phyloP scores from a whole-genome alignment of 768 basidiomycete genomes.

The Phaffia australis region DNA sequence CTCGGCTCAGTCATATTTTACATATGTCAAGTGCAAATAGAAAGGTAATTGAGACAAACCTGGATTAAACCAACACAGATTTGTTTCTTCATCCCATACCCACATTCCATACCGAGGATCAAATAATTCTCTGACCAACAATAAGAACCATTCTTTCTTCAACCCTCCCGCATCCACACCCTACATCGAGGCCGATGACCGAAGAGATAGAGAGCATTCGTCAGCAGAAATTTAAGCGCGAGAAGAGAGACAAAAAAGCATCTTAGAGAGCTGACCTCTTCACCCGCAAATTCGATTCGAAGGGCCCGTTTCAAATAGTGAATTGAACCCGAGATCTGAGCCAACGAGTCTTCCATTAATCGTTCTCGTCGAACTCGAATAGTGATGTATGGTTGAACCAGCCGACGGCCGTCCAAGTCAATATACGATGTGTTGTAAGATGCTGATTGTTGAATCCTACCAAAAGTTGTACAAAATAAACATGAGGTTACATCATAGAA shows the following conservation, averaged over 20 bases:
- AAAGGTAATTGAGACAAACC: neutral
- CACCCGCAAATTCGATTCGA: slow-evolving; percentile 21
- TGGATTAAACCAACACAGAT: slow-evolving; percentile 23
- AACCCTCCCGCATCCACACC: slow-evolving; percentile 21
- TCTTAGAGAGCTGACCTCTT: slow-evolving; percentile 2
- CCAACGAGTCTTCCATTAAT: slow-evolving; percentile 24
- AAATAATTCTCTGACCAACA: slow-evolving; percentile 20
- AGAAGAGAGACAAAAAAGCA: neutral
- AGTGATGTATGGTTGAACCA: slow-evolving; percentile 23
- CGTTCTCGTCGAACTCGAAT: slow-evolving; percentile 23
- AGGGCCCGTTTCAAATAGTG: slow-evolving; percentile 19
- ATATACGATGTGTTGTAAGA: slow-evolving; percentile 2
- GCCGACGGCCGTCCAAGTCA: slow-evolving; percentile 10
- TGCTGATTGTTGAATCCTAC: slow-evolving; percentile 15
- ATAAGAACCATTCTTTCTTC: slow-evolving; percentile 27
- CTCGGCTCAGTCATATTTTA: no score
- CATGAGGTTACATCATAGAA: no score
- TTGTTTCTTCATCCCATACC: slow-evolving; percentile 13
- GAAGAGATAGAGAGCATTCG: neutral
- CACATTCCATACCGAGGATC: slow-evolving; percentile 21
- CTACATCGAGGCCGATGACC: neutral
- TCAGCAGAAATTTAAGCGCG: neutral
- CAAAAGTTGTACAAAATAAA: neutral
- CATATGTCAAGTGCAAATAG: neutral
- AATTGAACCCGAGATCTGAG: slow-evolving; percentile 22